Evolutionary conservation across 345 rosid genomes (phyloP), one percentile per base, ranked within the genome.

Genomic region (Microthlaspi erraticum): DNA sequence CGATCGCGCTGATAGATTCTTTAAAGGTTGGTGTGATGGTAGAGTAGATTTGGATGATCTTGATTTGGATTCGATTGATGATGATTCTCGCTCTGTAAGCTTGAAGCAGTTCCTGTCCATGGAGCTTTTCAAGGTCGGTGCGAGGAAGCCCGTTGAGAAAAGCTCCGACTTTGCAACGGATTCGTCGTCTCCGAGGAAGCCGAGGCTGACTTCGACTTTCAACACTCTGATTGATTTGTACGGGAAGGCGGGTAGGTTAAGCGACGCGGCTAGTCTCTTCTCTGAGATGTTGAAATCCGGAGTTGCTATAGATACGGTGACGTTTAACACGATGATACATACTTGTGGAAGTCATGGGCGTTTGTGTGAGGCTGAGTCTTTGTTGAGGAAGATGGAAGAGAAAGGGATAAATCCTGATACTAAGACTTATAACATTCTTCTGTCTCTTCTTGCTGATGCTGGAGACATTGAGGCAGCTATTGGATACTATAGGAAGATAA

Each of bases 311-410:
- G 97, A 93, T 59, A 81, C 91, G 3, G 74, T 88, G 32, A 93
- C 97, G 14, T 90, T 93, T 77, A 93, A 93, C 51, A 90, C 98
- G 7, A 90, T 93, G 95, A 93, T 90, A 48, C 82, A 81, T 79
- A 88, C 86, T 8, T 88, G 95, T 78, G 98, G 97, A 72, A 87
- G 83, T 72, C 88, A 83, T 52, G 96, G 97, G 42, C 75, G 68
- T 32, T 63, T 90, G 70, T 79, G 74, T 7, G 98, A 93, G 69
- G 97, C 97, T n/a, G 97, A 93, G 65, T 45, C 89, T 10, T 80
- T 90, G 81, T 81, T 88, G 62, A 69, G 54, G 42, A 85, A 82
- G 86, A 93, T 93, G 98, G 93, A 88, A 68, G 84, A 78, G 69
- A 86, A 81, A 64, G 72, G 84, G 68, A 75, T 90, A 31, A 62